These are phyloP conservation scores for Tephrocybe sp. DNA, from an alignment of 768 basidiomycete genomes.

Conservation along the genomic window DNA sequence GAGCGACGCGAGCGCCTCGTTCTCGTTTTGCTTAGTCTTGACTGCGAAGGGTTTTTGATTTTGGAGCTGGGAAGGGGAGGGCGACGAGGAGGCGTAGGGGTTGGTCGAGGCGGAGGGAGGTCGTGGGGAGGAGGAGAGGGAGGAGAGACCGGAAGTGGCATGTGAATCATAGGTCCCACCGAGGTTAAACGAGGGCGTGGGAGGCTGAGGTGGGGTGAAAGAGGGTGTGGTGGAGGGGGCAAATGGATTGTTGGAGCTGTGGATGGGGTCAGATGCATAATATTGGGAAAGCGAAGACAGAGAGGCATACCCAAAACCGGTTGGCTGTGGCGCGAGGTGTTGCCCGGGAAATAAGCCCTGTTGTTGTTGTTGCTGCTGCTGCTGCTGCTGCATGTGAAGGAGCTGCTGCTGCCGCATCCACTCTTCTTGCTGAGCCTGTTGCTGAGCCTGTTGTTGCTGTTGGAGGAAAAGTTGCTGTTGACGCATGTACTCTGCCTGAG, in stretches of 20 bases:
- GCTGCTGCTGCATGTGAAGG: slow-evolving; percentile 51
- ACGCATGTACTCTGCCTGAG: slow-evolving; percentile 71
- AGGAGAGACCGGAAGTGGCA: slow-evolving; percentile 43
- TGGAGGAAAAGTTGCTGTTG: slow-evolving; percentile 71
- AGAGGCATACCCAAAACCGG: slow-evolving; percentile 69
- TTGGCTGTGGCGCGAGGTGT: slow-evolving; percentile 49
- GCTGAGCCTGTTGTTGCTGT: slow-evolving; percentile 52
- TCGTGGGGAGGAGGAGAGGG: slow-evolving; percentile 33
- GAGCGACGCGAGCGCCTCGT: slow-evolving; percentile 79
- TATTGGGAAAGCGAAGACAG: not conserved
- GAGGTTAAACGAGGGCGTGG: slow-evolving; percentile 63
- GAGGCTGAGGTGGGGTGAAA: slow-evolving; percentile 24
- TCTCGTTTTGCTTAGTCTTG: slow-evolving; percentile 47
- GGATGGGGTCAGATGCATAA: slow-evolving; percentile 1
- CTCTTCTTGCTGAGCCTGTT: slow-evolving; percentile 47
- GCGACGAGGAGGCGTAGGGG: slow-evolving; percentile 15
- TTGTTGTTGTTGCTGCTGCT: slow-evolving; percentile 58
- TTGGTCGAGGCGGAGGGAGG: slow-evolving; percentile 32
- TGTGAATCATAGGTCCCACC: slow-evolving; percentile 66
- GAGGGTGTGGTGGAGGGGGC: slow-evolving; percentile 48
- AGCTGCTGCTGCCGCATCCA: slow-evolving; percentile 44
- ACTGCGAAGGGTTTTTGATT: slow-evolving; percentile 32
- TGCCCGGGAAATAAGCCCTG: slow-evolving; percentile 34
- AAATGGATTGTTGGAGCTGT: slow-evolving; percentile 94
- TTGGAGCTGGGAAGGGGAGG: slow-evolving; percentile 23